Base-by-base conservation (phyloP, 2,329 filamentous ascomycete species). In the Colletotrichum sp. region DNA sequence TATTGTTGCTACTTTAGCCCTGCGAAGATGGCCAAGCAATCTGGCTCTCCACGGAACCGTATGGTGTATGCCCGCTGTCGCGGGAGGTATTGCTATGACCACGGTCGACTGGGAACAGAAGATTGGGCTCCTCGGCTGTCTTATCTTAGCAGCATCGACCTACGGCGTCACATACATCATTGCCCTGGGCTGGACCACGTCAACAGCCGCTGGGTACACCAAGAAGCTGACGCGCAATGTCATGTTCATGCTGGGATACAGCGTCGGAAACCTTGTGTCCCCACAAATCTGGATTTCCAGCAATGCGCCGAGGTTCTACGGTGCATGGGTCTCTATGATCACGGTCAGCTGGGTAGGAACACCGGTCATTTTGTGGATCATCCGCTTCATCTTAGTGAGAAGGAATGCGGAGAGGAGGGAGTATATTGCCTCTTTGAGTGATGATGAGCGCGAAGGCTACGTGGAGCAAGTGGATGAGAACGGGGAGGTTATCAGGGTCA, bases 151-250 rank as follows among this genome's bases (percentile, higher is more conserved):
- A 2, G 78, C 77, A 0, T 76, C 78, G 61, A 82, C 79, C 21
- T 77, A 78, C 7, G 82, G 82, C 11, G 79, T 84, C 29, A 84
- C 82, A 1, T 85, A 83, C 59, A 82, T 82, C 67, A 80, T 82
- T 51, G 76, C 79, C 1, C 75, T 85, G 1, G 83, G 82, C 9
- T 85, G 83, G 82, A 81, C 83, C 7, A 83, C 82, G 5, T 83
- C 82, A 3, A 79, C 78, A 29, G 77, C 78, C 76, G 82, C 83
- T 0, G 83, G 84, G 2, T 84, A 85, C 71, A 86, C 84, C 0
- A 86, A 86, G 76, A 86, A 86, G 74, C 82, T 85, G 4, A 85
- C 84, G 2, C 80, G 83, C 27, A 84, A 83, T 21, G 83, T 80
- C 16, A 76, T 84, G 69, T 84, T 84, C 63, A 83, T 84, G 78